Percentiles rank a stretch among this genome's conserved stretches.
Evolutionary conservation across 306 rosid genomes (phyloP).

Genomic region (Chamaecrista fasciculata): DNA sequence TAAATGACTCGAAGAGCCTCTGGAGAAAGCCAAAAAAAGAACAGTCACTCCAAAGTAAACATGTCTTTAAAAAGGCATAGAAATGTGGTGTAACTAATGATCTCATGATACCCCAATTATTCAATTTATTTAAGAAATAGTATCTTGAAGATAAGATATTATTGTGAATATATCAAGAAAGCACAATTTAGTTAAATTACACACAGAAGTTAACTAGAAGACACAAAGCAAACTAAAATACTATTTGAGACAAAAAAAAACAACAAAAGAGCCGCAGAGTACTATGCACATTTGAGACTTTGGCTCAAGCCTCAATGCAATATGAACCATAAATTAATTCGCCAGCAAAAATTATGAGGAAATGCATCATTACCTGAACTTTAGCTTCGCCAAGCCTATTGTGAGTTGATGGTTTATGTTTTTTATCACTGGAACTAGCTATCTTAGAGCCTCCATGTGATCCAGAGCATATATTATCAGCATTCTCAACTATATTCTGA

Average conservation of each 20-base stretch:
- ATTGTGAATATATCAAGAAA: background rate
- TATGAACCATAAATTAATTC: slow-evolving; percentile 20
- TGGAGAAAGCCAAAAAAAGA: slow-evolving; percentile 38
- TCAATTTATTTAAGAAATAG: background rate
- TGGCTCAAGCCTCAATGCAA: slow-evolving; percentile 18
- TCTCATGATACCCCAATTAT: background rate
- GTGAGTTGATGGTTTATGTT: slow-evolving; percentile 40
- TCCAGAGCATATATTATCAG: slow-evolving; percentile 37
- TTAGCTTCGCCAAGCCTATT: slow-evolving; percentile 65
- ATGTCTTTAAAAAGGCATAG: background rate
- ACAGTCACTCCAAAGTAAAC: slow-evolving; percentile 8
- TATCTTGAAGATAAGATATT: background rate
- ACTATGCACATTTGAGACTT: slow-evolving; percentile 12
- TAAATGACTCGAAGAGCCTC: slow-evolving; percentile 67
- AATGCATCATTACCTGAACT: slow-evolving; percentile 59
- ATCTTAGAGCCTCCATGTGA: slow-evolving; percentile 40
- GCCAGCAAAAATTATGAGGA: slow-evolving; percentile 23
- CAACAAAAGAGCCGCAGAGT: background rate
- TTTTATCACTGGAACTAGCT: slow-evolving; percentile 45
- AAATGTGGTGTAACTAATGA: background rate
- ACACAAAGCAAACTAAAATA: background rate
- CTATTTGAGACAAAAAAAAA: background rate
- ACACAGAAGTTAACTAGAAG: background rate
- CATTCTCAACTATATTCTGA: slow-evolving; percentile 37
- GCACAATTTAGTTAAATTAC: background rate